Evolutionary conservation across 148 eudicot species (phyloP).

Genomic region (Dysphania ambrosioides): DNA sequence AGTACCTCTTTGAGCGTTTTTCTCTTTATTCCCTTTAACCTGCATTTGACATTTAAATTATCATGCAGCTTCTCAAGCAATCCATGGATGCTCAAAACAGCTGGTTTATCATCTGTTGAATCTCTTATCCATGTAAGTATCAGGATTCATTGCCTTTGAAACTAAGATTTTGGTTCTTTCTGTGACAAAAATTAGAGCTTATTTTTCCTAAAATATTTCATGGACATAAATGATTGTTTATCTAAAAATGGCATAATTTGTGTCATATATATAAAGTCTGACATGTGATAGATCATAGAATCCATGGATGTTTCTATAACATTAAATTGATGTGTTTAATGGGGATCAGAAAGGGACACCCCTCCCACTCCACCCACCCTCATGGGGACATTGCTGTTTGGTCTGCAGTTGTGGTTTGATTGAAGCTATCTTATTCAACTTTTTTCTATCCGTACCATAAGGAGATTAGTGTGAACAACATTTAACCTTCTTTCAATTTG

Average conservation of each 20-base stretch:
- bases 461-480: not conserved
- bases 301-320: not conserved
- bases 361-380: no score
- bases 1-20: not conserved
- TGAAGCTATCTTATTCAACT: not conserved
- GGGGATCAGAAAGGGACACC: no score
- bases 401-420: no score
- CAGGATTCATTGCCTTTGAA: not conserved
- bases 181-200: not conserved
- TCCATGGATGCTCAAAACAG: constrained; percentile 85
- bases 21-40: constrained; percentile 4
- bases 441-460: not conserved
- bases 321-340: no score
- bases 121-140: constrained; percentile 82
- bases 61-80: constrained; percentile 86
- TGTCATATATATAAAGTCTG: not conserved
- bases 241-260: not conserved
- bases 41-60: constrained; percentile 3
- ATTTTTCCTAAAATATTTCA: not conserved
- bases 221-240: not conserved
- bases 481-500: not conserved
- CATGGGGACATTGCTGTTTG: no score
- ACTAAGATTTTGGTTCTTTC: constrained; percentile 4
- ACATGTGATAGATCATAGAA: not conserved
- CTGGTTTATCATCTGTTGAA: constrained; percentile 74